Evolutionary conservation across 2,329 filamentous ascomycete genomes (phyloP), one percentile per base, ranked within the genome.

Genomic region (Colletotrichum viniferum): DNA sequence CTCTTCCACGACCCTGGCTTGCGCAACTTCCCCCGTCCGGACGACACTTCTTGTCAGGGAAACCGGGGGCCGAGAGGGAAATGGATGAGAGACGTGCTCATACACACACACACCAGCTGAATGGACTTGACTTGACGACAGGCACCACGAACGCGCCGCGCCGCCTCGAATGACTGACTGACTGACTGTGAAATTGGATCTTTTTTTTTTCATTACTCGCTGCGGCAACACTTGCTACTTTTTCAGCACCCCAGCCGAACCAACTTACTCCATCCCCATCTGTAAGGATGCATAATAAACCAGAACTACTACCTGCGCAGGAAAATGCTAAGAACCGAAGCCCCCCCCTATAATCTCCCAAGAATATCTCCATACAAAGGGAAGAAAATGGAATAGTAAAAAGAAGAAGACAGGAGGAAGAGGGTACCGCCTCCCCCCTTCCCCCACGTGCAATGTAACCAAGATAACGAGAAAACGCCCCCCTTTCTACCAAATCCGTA

Each of bases 401-500:
- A 18, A 64, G 3, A n/a, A n/a, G 8, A 28, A 65, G 18, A 24
- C n/a, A 63, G 24, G 24, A 43, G 24, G 34, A 28, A 63, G 16
- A 43, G 30, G 9, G 28, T 52, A 52, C 43, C 43, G 16, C 13
- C n/a, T 32, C 7, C 18, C 21, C 26, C 13, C 21, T n/a, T n/a
- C 21, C 48, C 52, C 52, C 52, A 43, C 34, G 48, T 48, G 32
- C 65, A 60, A 68, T 68, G 65, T 68, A 68, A 43, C 65, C 32
- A 68, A 68, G 52, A 55, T 55, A 55, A 32, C 6, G 58, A 58
- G 9, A 24, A 56, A 58, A 58, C 36, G 36, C 65, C 32, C 65
- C 65, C 24, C 65, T 68, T 68, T 68, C 65, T 68, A 68, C 65
- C 55, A 60, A 68, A 60, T 68, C 48, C 30, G 65, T 68, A 68